Percentiles rank a stretch among this genome's conserved stretches.
Evolutionary conservation across 352 stramenopile species (phyloP).

Genomic region (Phytophthora cryptogea): DNA sequence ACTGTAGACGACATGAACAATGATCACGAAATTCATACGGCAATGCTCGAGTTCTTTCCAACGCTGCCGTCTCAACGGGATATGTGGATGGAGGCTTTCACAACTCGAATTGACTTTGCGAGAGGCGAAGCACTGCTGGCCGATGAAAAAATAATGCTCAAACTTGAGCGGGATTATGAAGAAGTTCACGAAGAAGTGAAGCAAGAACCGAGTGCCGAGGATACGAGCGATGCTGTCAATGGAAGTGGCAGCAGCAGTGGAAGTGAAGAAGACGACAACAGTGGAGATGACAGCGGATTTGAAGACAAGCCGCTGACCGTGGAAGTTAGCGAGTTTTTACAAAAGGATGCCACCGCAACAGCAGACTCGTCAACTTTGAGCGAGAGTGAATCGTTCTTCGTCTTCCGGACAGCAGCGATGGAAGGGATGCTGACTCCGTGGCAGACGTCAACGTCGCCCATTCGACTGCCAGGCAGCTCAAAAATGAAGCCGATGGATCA

Average conservation of each 20-base stretch:
- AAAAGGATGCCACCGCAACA: neutral
- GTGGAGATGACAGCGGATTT: constrained; percentile 15
- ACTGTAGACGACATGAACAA: constrained; percentile 4
- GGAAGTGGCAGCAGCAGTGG: constrained; percentile 4
- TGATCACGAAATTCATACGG: constrained; percentile 12
- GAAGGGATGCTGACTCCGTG: constrained; percentile 57
- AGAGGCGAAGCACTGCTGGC: constrained; percentile 60
- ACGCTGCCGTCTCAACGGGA: constrained; percentile 42
- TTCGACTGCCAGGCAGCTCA: constrained; percentile 23
- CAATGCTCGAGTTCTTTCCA: constrained; percentile 47
- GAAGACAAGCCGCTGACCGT: constrained; percentile 20
- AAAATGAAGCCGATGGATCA: constrained; percentile 26
- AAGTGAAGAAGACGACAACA: constrained; percentile 5
- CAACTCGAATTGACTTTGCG: constrained; percentile 38
- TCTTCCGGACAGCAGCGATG: constrained; percentile 44
- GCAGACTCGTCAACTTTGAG: neutral
- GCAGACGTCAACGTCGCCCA: constrained; percentile 27
- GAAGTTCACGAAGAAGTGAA: constrained; percentile 14
- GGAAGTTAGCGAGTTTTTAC: neutral
- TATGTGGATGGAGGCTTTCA: constrained; percentile 48
- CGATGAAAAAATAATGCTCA: constrained; percentile 58
- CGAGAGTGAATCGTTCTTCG: constrained; percentile 14
- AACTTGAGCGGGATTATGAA: constrained; percentile 35
- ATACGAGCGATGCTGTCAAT: neutral
- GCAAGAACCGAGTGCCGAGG: neutral